These are phyloP conservation scores for Heliamphora exappendiculata DNA, from an alignment of 148 eudicot genomes.

Conservation along the genomic window DNA sequence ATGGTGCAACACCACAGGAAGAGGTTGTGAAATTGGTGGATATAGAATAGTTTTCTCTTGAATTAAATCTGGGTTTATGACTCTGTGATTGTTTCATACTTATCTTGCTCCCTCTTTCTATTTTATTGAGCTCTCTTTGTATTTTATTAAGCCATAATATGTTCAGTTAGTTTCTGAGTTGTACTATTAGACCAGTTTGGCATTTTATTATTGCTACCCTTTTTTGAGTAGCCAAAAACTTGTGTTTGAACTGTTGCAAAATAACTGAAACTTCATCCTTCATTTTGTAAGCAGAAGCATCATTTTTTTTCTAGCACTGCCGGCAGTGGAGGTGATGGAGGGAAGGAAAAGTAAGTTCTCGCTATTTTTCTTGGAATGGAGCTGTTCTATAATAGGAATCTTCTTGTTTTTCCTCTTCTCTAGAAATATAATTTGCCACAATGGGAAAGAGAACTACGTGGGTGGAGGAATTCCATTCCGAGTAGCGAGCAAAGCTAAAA, in stretches of 20 bases:
- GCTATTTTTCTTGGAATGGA: neutral
- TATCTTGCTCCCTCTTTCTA: neutral
- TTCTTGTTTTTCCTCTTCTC: neutral
- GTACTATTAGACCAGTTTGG: neutral
- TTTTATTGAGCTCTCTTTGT: neutral
- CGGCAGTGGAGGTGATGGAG: slow-evolving; percentile 5
- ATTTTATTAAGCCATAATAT: neutral
- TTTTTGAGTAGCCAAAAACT: neutral
- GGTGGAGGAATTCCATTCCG: neutral
- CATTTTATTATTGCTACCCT: neutral
- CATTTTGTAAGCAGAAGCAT: slow-evolving; percentile 14
- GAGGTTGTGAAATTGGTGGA: too few species aligned
- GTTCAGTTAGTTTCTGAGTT: neutral
- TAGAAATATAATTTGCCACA: neutral
- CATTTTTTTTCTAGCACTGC: slow-evolving; percentile 16
- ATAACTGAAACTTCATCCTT: neutral
- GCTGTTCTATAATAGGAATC: neutral
- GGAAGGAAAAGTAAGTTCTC: slow-evolving; percentile 19
- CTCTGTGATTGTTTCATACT: too few species aligned
- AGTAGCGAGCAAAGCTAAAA: neutral
- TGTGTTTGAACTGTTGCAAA: neutral
- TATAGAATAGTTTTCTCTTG: too few species aligned
- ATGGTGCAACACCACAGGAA: too few species aligned
- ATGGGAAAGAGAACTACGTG: neutral
- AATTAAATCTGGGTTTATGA: too few species aligned